Evolutionary conservation across 768 basidiomycete genomes (phyloP).

Genomic region (Termitomyces sp.): DNA sequence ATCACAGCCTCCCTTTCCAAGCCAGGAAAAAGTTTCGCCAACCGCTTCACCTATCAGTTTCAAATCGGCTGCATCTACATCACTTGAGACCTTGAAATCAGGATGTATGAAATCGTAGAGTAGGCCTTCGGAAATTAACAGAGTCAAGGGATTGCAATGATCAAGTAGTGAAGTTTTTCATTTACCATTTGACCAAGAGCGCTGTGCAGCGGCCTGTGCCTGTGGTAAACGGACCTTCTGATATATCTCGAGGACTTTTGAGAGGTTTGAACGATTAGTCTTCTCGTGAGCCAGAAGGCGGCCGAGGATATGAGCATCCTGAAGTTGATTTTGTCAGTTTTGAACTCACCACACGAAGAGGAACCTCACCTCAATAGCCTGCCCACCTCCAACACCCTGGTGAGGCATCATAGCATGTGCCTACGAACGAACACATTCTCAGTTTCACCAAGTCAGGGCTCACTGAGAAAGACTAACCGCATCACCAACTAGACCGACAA

Average conservation of each 20-base stretch:
- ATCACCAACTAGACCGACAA: conserved; percentile 9
- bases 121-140: background rate
- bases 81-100: background rate
- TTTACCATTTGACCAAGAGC: conserved; percentile 14
- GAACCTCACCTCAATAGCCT: conserved; percentile 17
- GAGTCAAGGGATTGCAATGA: background rate
- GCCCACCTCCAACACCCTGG: conserved; percentile 21
- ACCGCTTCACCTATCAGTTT: conserved; percentile 13
- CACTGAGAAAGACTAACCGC: background rate
- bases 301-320: conserved; percentile 21
- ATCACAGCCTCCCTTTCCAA: conserved; percentile 15
- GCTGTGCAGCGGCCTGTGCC: conserved; percentile 11
- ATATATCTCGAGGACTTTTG: conserved; percentile 15
- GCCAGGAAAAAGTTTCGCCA: conserved; percentile 15
- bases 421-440: conserved; percentile 2
- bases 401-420: conserved; percentile 22
- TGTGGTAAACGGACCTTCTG: conserved; percentile 15
- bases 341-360: background rate
- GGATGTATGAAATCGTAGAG: conserved; percentile 5
- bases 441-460: background rate
- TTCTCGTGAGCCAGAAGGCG: conserved; percentile 13
- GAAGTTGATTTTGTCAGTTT: background rate
- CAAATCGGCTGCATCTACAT: background rate
- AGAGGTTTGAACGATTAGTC: conserved; percentile 10
- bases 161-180: background rate